Evolutionary conservation across 345 rosid species (phyloP), one percentile per base, ranked within the genome.

Genomic region (Aurinia saxatilis): DNA sequence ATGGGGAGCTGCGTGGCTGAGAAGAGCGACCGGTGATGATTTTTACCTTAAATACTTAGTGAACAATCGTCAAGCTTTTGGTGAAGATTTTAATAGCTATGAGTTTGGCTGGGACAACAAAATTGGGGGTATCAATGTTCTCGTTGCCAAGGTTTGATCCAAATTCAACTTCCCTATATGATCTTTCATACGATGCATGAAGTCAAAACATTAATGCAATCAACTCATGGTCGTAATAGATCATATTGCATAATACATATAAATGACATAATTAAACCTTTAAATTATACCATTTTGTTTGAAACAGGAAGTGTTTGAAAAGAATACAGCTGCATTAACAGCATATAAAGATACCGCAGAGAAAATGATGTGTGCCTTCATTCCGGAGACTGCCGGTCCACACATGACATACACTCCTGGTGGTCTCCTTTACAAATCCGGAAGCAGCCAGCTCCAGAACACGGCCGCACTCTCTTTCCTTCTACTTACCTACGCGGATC

Each of bases 81-180:
- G 61, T 68, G 60, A 7, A 13, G 56, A 55, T 23, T 41, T n/a
- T 2, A 40, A 60, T 50, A 71, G 64, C 67, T 64, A 52, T 3
- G 87, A 85, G 72, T 91, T 88, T 58, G 87, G 98, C 2, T 88
- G 98, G 98, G 98, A 91, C 53, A 44, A 74, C 58, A 91, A 88
- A 77, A 15, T 64, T 39, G 84, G 91, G 0, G 98, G 98, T n/a
- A 68, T 84, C 8, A 77, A 75, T 68, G 81, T 89, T 35, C 87
- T 92, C 23, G 19, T 84, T 49, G 80, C 93, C n/a, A 57, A 75
- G 83, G 96, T 85, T 53, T 5, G 25, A n/a, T n/a, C n/a, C n/a
- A n/a, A 21, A 21, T 4, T 21, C 25, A 1, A 21, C 2, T 21
- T 21, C 25, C 4, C 25, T 21, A 21, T 21, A 21, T 21, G 25